These are phyloP conservation scores for Tetrapisispora iriomotensis DNA, from an alignment of 805 yeast genomes.

Conservation along the genomic window DNA sequence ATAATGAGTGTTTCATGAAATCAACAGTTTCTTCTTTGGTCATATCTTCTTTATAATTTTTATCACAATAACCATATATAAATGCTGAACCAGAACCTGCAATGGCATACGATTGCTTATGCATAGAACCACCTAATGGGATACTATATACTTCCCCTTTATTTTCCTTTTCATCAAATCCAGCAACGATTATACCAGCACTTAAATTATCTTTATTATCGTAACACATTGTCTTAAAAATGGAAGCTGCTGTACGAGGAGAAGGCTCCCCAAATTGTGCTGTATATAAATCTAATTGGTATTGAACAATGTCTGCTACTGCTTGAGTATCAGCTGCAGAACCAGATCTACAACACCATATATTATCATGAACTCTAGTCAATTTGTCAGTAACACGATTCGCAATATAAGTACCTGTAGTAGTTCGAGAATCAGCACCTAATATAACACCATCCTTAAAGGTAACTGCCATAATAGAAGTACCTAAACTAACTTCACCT, in stretches of 20 bases:
- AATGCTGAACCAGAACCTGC: constrained; percentile 95
- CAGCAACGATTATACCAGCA: constrained; percentile 97
- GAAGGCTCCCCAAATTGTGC: constrained; percentile 56
- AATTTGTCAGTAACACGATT: constrained; percentile 91
- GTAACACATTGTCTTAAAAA: constrained; percentile 86
- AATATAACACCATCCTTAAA: constrained; percentile 88
- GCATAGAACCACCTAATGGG: constrained; percentile 92
- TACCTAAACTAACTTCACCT: constrained; percentile 68
- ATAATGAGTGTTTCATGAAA: constrained; percentile 74
- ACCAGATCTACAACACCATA: constrained; percentile 97
- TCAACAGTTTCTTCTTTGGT: constrained; percentile 74
- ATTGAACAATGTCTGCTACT: constrained; percentile 88
- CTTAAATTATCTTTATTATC: constrained; percentile 74
- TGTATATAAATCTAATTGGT: constrained; percentile 65
- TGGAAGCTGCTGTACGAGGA: constrained; percentile 77
- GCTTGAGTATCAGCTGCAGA: constrained; percentile 99
- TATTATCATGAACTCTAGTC: constrained; percentile 87
- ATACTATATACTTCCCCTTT: constrained; percentile 82
- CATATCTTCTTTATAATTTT: constrained; percentile 70
- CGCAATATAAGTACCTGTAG: constrained; percentile 95
- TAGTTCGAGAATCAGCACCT: constrained; percentile 97
- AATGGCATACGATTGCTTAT: constrained; percentile 87
- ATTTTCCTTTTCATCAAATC: constrained; percentile 52
- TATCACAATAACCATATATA: constrained; percentile 93
- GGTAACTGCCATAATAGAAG: constrained; percentile 70